phyloP scores from a whole-genome alignment of 805 yeast genomes.

The Ogataea trehaloabstinens region DNA sequence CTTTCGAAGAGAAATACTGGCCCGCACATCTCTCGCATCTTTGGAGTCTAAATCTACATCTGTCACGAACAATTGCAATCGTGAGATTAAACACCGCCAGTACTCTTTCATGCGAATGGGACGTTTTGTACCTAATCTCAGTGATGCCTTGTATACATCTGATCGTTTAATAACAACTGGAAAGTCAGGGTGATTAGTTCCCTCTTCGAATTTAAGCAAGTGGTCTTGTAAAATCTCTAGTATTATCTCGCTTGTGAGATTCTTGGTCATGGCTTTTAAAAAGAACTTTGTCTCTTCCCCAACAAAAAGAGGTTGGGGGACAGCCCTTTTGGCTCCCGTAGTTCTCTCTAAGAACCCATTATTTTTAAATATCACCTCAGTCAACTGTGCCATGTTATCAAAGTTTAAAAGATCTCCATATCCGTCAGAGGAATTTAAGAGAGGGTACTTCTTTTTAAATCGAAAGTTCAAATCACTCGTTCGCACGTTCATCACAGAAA shows the following conservation, averaged over 20 bases:
- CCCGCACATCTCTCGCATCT: neutral
- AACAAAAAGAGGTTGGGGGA: conserved; percentile 9
- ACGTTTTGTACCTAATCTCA: conserved; percentile 4
- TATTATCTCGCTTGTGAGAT: conserved; percentile 15
- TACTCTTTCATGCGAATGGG: conserved; percentile 14
- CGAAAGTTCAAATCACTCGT: conserved; percentile 13
- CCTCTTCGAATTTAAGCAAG: conserved; percentile 2
- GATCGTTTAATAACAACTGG: conserved; percentile 4
- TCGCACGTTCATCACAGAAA: conserved; percentile 9
- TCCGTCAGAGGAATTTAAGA: conserved; percentile 2
- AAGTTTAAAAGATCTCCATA: conserved; percentile 15
- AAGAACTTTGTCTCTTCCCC: conserved; percentile 13
- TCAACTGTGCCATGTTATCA: conserved; percentile 10
- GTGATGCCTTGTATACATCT: conserved; percentile 11
- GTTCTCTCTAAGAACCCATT: conserved; percentile 8
- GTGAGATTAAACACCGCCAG: conserved; percentile 18
- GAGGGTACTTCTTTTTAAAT: conserved; percentile 10
- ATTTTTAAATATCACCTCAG: conserved; percentile 11
- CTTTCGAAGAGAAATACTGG: conserved; percentile 1
- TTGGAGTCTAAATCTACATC: conserved; percentile 3
- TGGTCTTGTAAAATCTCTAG: conserved; percentile 13
- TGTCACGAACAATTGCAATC: conserved; percentile 12
- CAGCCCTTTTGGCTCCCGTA: conserved; percentile 7
- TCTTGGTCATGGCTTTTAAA: conserved; percentile 10
- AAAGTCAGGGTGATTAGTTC: neutral